phyloP scores from a whole-genome alignment of 495 filamentous ascomycete species.

The Collariella sp. region DNA sequence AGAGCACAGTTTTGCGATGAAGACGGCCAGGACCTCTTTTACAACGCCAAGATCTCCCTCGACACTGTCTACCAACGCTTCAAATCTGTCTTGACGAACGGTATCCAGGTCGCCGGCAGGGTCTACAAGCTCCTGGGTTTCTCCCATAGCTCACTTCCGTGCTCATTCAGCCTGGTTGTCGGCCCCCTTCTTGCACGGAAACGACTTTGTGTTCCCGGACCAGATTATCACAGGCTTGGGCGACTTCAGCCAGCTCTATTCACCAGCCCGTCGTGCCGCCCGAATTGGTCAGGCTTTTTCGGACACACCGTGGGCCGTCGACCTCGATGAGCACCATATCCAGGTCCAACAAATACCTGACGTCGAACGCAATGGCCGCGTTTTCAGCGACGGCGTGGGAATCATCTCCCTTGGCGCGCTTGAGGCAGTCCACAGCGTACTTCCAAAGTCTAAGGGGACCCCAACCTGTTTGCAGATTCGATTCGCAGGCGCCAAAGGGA shows the following conservation, averaged over 20 bases:
- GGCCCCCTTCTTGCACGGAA: constrained; percentile 52
- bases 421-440: constrained; percentile 41
- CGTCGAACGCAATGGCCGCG: constrained; percentile 35
- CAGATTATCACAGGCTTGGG: constrained; percentile 55
- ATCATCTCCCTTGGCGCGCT: constrained; percentile 54
- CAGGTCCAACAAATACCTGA: constrained; percentile 34
- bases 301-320: constrained; percentile 54
- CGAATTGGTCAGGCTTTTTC: constrained; percentile 79
- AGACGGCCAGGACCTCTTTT: constrained; percentile 53
- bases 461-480: constrained; percentile 67
- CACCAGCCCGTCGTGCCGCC: constrained; percentile 68
- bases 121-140: constrained; percentile 66
- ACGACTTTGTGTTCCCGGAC: constrained; percentile 32
- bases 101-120: constrained; percentile 56
- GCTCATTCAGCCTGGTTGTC: constrained; percentile 65
- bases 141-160: constrained; percentile 68
- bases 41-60: constrained; percentile 46
- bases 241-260: constrained; percentile 53
- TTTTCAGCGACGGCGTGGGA: constrained; percentile 74
- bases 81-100: constrained; percentile 44
- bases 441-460: constrained; percentile 34
- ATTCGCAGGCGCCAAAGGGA: constrained; percentile 61
- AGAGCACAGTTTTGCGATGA: constrained; percentile 63
- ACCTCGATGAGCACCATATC: constrained; percentile 29
- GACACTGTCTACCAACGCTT: constrained; percentile 52